These are phyloP conservation scores for Agroathelia rolfsii DNA, from an alignment of 1,284 basidiomycete species.

Conservation along the genomic window DNA sequence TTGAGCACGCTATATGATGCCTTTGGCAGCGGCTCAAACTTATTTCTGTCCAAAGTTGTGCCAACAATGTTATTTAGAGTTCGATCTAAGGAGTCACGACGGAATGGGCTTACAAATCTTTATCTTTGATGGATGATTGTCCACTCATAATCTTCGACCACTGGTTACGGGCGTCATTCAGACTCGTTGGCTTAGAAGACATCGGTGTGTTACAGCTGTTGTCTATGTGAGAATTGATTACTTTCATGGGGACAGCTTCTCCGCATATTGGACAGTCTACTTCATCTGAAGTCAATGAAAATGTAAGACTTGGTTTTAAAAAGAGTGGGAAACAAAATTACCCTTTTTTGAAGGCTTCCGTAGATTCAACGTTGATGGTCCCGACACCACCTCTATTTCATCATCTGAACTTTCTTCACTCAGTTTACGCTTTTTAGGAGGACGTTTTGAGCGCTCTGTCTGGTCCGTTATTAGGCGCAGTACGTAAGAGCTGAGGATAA, in stretches of 20 bases:
- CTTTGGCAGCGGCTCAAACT: slow-evolving; percentile 44
- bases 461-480: no score
- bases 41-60: slow-evolving; percentile 25
- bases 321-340: slow-evolving; percentile 5
- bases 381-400: slow-evolving; percentile 16
- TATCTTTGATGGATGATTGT: slow-evolving; percentile 9
- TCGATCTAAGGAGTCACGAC: not conserved
- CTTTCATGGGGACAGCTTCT: slow-evolving; percentile 28
- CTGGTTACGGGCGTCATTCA: slow-evolving; percentile 22
- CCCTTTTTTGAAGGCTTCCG: slow-evolving; percentile 13
- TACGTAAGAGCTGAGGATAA: no score
- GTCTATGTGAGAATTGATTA: slow-evolving; percentile 56
- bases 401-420: slow-evolving; percentile 14
- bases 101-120: slow-evolving; percentile 9
- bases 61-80: slow-evolving; percentile 8
- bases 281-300: slow-evolving; percentile 18
- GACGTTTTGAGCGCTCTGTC: slow-evolving; percentile 9
- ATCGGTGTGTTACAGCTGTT: slow-evolving; percentile 29
- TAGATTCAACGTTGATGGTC: slow-evolving; percentile 16
- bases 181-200: slow-evolving; percentile 16
- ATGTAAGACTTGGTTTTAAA: slow-evolving; percentile 11
- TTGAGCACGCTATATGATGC: slow-evolving; percentile 56
- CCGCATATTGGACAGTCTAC: slow-evolving; percentile 52
- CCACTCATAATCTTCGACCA: slow-evolving; percentile 45
- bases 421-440: slow-evolving; percentile 15